Evolutionary conservation across 2,329 filamentous ascomycete genomes (phyloP), one percentile per base, ranked within the genome.

Genomic region (Aspergillus sp.): DNA sequence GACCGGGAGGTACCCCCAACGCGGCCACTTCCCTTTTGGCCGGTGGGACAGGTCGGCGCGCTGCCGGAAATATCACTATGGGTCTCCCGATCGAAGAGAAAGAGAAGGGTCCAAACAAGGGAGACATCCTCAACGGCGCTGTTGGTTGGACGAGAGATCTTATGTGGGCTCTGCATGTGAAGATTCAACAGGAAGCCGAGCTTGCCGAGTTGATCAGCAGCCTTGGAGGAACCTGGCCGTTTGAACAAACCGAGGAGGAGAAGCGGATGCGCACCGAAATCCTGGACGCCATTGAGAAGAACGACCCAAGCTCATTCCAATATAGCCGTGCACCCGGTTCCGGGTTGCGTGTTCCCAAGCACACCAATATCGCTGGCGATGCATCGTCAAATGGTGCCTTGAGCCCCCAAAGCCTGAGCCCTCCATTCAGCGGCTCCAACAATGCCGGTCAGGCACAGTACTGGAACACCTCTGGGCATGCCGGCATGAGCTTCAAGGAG

Each of bases 51-150:
- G 92, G 91, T 41, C 86, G 92, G 63, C 87, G 93, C 62, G 92
- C 92, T 31, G 82, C 87, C 6, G 90, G 90, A 39, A 96, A 90
- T 71, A 97, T 97, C 68, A 96, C 92, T 6, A 93, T 93, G 63
- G 92, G 93, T 14, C 83, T 98, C 31, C 93, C 95, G 0, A 84
- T 96, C 37, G 95, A 99, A 68, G 95, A 98, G 66, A 98, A 98
- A 74, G 95, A 99, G 78, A 98, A 98, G 73, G 95, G 95, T 0
- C 95, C 95, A 6, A 98, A 98, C 81, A 99, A 99, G 79, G 95
- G 95, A 49, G 95, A 99, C 68, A 98, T 99, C 59, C 87, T 99
- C 67, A 98, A 98, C 70, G 93, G 95, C 31, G 90, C 93, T 35
- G 95, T 98, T 54, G 92, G 91, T 76, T 99, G 95, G 95, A 97